These are phyloP conservation scores for Elaeis guineensis DNA, from an alignment of 176 grass and related monocot genomes.

Conservation along the genomic window DNA sequence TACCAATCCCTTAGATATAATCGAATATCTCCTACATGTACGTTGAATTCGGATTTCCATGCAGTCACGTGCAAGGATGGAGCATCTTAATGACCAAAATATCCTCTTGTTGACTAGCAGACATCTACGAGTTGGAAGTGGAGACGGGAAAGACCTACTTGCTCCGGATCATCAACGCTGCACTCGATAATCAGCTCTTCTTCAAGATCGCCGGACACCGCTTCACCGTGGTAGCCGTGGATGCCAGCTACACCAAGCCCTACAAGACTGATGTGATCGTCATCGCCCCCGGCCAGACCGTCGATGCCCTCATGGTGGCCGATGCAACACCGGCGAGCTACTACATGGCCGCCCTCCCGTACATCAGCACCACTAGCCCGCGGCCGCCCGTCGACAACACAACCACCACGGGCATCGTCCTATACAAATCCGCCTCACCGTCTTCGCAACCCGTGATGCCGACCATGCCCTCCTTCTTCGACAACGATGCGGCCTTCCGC, in stretches of 20 bases:
- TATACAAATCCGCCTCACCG: slow-evolving; percentile 15
- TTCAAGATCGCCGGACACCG: slow-evolving; percentile 54
- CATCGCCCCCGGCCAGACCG: slow-evolving; percentile 55
- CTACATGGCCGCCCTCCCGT: slow-evolving; percentile 46
- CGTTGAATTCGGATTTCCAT: no score
- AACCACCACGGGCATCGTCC: slow-evolving; percentile 27
- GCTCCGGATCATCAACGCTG: slow-evolving; percentile 69
- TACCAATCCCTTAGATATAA: no score
- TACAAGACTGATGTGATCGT: slow-evolving; percentile 58
- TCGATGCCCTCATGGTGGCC: slow-evolving; percentile 55
- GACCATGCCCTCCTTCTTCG: slow-evolving; percentile 14
- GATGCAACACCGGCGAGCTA: slow-evolving; percentile 28
- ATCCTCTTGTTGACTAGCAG: slow-evolving; percentile 1
- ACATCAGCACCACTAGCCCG: slow-evolving; percentile 19
- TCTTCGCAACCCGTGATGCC: slow-evolving; percentile 12
- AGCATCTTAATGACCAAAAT: no score
- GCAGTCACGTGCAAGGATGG: no score
- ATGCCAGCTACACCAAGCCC: slow-evolving; percentile 55
- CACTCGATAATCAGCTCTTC: slow-evolving; percentile 67
- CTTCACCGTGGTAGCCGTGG: slow-evolving; percentile 54
- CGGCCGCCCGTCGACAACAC: slow-evolving; percentile 10
- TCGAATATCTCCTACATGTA: no score
- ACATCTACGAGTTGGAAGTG: slow-evolving; percentile 37
- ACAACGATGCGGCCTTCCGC: slow-evolving; percentile 27
- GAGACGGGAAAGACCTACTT: slow-evolving; percentile 33